Evolutionary conservation across 805 yeast species (phyloP).

Genomic region (Starmera pachycereana): DNA sequence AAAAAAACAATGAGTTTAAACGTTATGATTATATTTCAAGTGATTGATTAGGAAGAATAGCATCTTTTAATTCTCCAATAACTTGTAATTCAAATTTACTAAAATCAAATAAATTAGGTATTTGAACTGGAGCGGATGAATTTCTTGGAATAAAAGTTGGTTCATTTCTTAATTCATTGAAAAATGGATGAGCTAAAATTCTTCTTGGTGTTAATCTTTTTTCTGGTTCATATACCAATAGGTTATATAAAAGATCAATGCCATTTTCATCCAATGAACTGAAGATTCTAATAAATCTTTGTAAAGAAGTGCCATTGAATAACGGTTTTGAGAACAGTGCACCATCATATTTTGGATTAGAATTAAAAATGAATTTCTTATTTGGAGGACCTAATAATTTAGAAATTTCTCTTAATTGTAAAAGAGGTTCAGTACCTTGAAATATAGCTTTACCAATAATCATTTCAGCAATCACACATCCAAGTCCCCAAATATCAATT

Average conservation of each 20-base stretch:
- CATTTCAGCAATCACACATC: slow-evolving; percentile 95
- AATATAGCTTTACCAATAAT: slow-evolving; percentile 87
- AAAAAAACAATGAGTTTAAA: too few relatives aligned
- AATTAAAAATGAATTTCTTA: slow-evolving; percentile 56
- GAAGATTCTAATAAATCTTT: slow-evolving; percentile 54
- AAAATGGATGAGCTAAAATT: slow-evolving; percentile 81
- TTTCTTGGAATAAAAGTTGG: slow-evolving; percentile 47
- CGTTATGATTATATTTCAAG: too few relatives aligned
- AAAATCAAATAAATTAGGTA: slow-evolving; percentile 55
- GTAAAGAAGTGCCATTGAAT: slow-evolving; percentile 42
- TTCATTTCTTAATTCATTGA: slow-evolving; percentile 68
- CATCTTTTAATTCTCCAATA: slow-evolving; percentile 20
- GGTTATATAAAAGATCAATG: slow-evolving; percentile 68
- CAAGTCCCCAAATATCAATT: slow-evolving; percentile 96
- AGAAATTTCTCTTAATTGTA: slow-evolving; percentile 84
- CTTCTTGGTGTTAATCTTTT: slow-evolving; percentile 69
- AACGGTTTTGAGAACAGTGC: slow-evolving; percentile 60
- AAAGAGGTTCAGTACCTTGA: slow-evolving; percentile 83
- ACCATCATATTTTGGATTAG: slow-evolving; percentile 68
- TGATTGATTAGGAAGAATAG: slow-evolving; percentile 4
- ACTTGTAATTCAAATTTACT: slow-evolving; percentile 56
- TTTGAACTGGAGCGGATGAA: slow-evolving; percentile 27
- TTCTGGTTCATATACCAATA: slow-evolving; percentile 87
- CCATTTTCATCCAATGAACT: slow-evolving; percentile 79
- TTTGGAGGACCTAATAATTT: slow-evolving; percentile 87